phyloP scores from a whole-genome alignment of 139 green algal species.

The Gonium pectorale region DNA sequence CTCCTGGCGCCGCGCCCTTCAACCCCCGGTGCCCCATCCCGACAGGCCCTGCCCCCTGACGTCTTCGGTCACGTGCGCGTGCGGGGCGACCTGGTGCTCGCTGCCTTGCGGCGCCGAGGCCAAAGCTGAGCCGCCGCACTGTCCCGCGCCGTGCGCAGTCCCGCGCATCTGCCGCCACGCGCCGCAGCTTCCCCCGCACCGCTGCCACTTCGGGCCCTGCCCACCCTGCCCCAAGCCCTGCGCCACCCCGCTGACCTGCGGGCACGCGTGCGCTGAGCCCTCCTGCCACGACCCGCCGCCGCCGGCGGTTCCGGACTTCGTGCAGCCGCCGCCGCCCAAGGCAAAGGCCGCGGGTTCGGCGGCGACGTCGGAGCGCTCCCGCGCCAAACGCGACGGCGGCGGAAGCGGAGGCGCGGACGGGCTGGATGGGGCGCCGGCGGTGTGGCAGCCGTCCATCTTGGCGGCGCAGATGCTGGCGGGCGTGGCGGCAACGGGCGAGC shows the following conservation, averaged over 20 bases:
- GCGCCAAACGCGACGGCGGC: constrained; percentile 1
- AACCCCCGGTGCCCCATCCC: too few species aligned
- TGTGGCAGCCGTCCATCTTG: background rate
- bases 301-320: constrained; percentile 61
- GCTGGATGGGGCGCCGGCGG: background rate
- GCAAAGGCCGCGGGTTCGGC: background rate
- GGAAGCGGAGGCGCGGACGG: background rate
- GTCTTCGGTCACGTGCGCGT: constrained; percentile 79
- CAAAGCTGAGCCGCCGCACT: constrained; percentile 70
- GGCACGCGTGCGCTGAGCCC: constrained; percentile 66
- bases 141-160: constrained; percentile 70
- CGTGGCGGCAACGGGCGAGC: constrained; percentile 6
- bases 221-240: constrained; percentile 79
- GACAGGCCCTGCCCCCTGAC: constrained; percentile 80
- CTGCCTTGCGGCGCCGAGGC: constrained; percentile 84
- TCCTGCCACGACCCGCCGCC: constrained; percentile 76
- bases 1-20: too few species aligned
- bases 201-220: constrained; percentile 88
- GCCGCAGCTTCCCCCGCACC: constrained; percentile 56
- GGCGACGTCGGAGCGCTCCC: background rate
- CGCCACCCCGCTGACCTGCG: constrained; percentile 66
- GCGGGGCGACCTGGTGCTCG: constrained; percentile 65
- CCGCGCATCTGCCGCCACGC: constrained; percentile 71
- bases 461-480: constrained; percentile 44
- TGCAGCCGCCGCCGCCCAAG: constrained; percentile 60